Percentiles rank a stretch among this genome's conserved stretches.
These are phyloP conservation scores for Vitis hybrid DNA, from an alignment of 177 flowering plant species.

Conservation along the genomic window DNA sequence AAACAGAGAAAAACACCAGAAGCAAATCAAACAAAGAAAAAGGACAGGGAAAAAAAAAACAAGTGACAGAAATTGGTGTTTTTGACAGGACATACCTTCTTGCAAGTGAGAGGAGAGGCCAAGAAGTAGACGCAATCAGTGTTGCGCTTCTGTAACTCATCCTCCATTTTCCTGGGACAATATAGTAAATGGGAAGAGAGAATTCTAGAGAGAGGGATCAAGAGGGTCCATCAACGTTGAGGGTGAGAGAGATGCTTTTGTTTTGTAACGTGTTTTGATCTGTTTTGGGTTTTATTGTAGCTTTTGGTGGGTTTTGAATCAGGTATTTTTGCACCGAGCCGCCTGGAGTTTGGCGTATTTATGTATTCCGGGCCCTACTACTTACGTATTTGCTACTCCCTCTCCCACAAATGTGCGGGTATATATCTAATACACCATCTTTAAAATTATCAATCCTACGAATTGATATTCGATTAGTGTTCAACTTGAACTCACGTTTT, in stretches of 20 bases:
- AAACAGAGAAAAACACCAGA: neutral
- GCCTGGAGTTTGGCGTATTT: too few relatives aligned
- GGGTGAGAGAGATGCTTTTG: neutral
- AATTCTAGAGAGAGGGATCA: constrained; percentile 5
- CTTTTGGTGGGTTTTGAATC: too few relatives aligned
- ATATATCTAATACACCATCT: too few relatives aligned
- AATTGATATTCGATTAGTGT: too few relatives aligned
- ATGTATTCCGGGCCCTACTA: too few relatives aligned
- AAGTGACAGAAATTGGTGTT: too few relatives aligned
- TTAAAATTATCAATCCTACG: too few relatives aligned
- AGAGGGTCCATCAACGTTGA: neutral
- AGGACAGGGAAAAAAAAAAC: neutral
- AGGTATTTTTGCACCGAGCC: too few relatives aligned
- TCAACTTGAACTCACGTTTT: too few relatives aligned
- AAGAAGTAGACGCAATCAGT: constrained; percentile 92
- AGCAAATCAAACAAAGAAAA: neutral
- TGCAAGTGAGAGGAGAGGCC: constrained; percentile 94
- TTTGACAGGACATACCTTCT: constrained; percentile 46
- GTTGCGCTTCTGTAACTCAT: constrained; percentile 55
- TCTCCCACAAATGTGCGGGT: too few relatives aligned
- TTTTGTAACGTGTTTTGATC: too few relatives aligned
- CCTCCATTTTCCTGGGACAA: constrained; percentile 37
- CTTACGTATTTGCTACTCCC: too few relatives aligned
- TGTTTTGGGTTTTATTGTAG: neutral
- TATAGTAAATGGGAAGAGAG: neutral